Base-by-base conservation (phyloP, 2,329 filamentous ascomycete genomes). In the Aureobasidium sp. region DNA sequence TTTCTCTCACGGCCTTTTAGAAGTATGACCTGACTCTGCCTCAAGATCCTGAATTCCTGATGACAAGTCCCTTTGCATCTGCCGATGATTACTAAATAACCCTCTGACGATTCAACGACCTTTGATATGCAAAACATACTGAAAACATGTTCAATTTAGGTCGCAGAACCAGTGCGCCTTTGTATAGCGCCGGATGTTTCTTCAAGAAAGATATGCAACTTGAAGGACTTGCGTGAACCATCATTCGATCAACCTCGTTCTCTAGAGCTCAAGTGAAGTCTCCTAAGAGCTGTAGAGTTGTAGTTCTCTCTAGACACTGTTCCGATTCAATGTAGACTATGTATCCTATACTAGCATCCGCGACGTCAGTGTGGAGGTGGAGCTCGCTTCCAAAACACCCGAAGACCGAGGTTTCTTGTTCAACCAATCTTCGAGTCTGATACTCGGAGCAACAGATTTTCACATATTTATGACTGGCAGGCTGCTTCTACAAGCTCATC, bases 11-110 rank as follows among this genome's bases (percentile, higher is more conserved):
- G 34, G 31, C 49, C 6, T 20, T 34, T n/a, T 20, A 14, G 14
- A 31, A 17, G 29, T 20, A 22, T 39, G 45, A 52, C 37, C 57
- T 39, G 22, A 60, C 45, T 42, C 8, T 42, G 8, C 14, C 27
- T 22, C 36, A 51, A 69, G 68, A 69, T 67, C 55, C 63, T 49
- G 67, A 68, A 53, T 69, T 68, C 42, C 65, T 68, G 66, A 69
- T 68, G 68, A 69, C 66, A 15, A 64, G 56, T 34, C 67, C 68
- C 14, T 69, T 65, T 48, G 45, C 57, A 27, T 66, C 66, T 58
- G 65, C 56, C 22, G 34, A 44, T 31, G 49, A 62, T 25, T 62
- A 48, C 31, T 62, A 51, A 62, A 55, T 59, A 41, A 55, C 31
- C 29, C 31, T 48, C 49, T 62, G 41, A 62, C 29, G 34, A 45